Evolutionary conservation across 148 eudicot genomes (phyloP).

Genomic region (Selenicereus undatus): DNA sequence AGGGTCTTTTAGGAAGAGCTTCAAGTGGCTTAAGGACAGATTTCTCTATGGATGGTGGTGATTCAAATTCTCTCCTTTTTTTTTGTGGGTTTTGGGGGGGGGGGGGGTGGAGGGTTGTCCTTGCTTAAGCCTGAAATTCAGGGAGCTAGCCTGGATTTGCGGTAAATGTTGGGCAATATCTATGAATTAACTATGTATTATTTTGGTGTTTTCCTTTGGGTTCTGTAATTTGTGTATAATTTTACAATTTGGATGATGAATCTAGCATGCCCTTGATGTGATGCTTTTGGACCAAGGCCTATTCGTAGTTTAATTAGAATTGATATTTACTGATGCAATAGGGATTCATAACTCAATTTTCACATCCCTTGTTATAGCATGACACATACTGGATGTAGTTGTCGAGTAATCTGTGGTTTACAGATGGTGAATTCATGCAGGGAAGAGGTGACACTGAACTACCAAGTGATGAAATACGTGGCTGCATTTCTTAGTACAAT

Average conservation of each 20-base stretch:
- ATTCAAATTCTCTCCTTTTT: background rate
- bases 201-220: too few relatives aligned
- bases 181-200: background rate
- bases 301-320: too few relatives aligned
- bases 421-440: too few relatives aligned
- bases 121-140: background rate
- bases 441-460: too few relatives aligned
- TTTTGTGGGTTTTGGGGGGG: background rate
- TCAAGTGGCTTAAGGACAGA: constrained; percentile 60
- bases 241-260: background rate
- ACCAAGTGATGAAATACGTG: too few relatives aligned
- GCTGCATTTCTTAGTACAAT: too few relatives aligned
- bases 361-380: too few relatives aligned
- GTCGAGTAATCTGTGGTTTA: too few relatives aligned
- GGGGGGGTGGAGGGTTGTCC: background rate
- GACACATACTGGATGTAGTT: too few relatives aligned
- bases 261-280: background rate
- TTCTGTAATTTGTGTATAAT: background rate
- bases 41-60: constrained; percentile 50
- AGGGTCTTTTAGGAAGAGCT: constrained; percentile 67
- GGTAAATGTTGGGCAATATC: background rate
- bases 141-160: background rate
- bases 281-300: background rate
- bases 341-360: too few relatives aligned
- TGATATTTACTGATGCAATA: too few relatives aligned